These are phyloP conservation scores for Silene vulgaris DNA, from an alignment of 179 eudicot species.

Conservation along the genomic window DNA sequence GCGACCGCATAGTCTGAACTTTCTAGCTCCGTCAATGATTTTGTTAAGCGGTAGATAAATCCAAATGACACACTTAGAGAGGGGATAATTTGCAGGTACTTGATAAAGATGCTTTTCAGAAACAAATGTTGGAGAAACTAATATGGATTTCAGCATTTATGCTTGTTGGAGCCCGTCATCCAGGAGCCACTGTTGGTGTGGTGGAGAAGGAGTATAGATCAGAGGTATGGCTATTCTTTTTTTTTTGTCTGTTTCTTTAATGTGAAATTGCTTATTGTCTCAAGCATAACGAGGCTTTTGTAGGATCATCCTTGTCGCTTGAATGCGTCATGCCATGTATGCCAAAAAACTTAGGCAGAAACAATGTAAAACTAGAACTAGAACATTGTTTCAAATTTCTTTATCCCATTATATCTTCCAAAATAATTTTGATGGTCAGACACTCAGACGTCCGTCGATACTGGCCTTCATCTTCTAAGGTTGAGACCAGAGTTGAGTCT, in stretches of 20 bases:
- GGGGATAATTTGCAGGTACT: conserved; percentile 48
- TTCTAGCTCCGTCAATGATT: too few relatives aligned
- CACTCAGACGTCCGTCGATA: too few relatives aligned
- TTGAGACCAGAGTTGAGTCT: too few relatives aligned
- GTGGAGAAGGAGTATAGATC: conserved; percentile 85
- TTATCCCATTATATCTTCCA: too few relatives aligned
- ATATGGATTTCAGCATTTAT: conserved; percentile 97
- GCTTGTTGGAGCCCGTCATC: conserved; percentile 99
- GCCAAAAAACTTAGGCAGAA: too few relatives aligned
- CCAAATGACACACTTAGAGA: background rate
- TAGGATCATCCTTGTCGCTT: background rate
- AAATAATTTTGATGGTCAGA: too few relatives aligned
- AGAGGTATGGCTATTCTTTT: conserved; percentile 46
- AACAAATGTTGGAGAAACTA: conserved; percentile 94
- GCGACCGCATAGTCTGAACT: too few relatives aligned
- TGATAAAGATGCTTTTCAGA: conserved; percentile 80
- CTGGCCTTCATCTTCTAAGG: too few relatives aligned
- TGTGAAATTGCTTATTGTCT: background rate
- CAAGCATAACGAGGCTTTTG: background rate
- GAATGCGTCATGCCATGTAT: too few relatives aligned
- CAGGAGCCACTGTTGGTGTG: conserved; percentile 86
- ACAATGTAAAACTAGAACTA: too few relatives aligned
- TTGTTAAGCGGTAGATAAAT: background rate
- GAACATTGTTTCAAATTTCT: too few relatives aligned
- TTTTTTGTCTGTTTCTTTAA: background rate